phyloP scores from a whole-genome alignment of 2,329 filamentous ascomycete genomes.

The Ciborinia camelliae region DNA sequence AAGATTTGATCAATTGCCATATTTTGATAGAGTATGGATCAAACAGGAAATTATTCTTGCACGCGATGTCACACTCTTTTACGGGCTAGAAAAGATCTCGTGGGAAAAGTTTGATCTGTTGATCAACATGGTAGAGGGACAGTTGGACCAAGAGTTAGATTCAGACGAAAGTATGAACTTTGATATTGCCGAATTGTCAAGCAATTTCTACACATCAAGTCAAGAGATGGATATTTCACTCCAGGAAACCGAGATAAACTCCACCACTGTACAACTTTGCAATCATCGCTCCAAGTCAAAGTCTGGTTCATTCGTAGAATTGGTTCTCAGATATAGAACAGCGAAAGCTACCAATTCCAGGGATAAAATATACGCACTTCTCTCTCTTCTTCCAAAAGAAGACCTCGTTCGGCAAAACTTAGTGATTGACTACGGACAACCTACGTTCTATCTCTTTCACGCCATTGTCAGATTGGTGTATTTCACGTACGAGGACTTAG shows the following conservation, averaged over 20 bases:
- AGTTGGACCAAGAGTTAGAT: background rate
- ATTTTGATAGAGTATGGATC: conserved; percentile 13
- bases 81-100: background rate
- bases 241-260: background rate
- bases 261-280: background rate
- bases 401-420: conserved; percentile 1
- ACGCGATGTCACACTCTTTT: background rate
- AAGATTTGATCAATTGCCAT: conserved; percentile 8
- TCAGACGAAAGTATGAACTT: background rate
- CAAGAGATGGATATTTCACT: background rate
- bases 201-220: background rate
- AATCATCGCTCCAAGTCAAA: background rate
- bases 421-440: background rate
- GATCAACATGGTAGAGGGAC: background rate
- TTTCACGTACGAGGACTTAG: background rate
- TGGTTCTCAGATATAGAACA: background rate
- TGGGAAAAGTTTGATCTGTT: background rate
- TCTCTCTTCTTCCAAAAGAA: conserved; percentile 7
- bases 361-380: conserved; percentile 16
- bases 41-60: conserved; percentile 15
- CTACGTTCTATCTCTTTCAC: background rate
- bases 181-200: background rate
- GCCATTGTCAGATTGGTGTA: background rate
- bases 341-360: conserved; percentile 2
- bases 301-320: background rate